A percentile compares a stretch with the other conserved stretches of the same genome.
phyloP scores from a whole-genome alignment of 345 rosid genomes.

The Geranium rotundifolium region DNA sequence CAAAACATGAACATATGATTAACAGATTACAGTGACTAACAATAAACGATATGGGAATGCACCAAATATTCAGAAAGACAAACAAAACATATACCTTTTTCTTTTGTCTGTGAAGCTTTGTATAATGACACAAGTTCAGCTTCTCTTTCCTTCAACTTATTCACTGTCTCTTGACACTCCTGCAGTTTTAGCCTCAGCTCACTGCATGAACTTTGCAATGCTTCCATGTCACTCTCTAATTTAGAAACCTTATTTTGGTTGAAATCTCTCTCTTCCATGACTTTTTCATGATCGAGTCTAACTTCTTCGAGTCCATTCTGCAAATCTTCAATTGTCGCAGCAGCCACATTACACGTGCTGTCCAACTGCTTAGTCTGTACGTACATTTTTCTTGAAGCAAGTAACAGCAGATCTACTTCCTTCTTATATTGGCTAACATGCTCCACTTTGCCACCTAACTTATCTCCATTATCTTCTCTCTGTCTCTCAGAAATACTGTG shows the following conservation, averaged over 20 bases:
- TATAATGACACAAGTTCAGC: constrained; percentile 35
- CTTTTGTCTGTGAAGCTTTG: constrained; percentile 25
- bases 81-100: constrained; percentile 35
- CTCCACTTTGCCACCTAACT: constrained; percentile 17
- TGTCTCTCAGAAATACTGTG: constrained; percentile 14
- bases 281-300: constrained; percentile 25
- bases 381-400: constrained; percentile 31
- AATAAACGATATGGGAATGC: constrained; percentile 5
- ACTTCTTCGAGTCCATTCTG: constrained; percentile 38
- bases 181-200: constrained; percentile 36
- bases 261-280: constrained; percentile 38
- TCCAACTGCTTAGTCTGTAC: constrained; percentile 35
- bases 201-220: constrained; percentile 34
- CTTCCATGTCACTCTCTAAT: constrained; percentile 45
- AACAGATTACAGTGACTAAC: not conserved
- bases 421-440: constrained; percentile 24
- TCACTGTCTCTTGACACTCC: constrained; percentile 33
- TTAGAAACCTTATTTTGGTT: constrained; percentile 34
- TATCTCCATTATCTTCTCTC: constrained; percentile 23
- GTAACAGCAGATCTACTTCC: constrained; percentile 33
- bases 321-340: constrained; percentile 40
- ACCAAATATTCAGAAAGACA: constrained; percentile 1
- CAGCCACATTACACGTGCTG: constrained; percentile 38
- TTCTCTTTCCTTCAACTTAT: constrained; percentile 56
- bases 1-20: constrained; percentile 9